phyloP scores from a whole-genome alignment of 2,329 filamentous ascomycete species.

The Aspergillus cejpii region DNA sequence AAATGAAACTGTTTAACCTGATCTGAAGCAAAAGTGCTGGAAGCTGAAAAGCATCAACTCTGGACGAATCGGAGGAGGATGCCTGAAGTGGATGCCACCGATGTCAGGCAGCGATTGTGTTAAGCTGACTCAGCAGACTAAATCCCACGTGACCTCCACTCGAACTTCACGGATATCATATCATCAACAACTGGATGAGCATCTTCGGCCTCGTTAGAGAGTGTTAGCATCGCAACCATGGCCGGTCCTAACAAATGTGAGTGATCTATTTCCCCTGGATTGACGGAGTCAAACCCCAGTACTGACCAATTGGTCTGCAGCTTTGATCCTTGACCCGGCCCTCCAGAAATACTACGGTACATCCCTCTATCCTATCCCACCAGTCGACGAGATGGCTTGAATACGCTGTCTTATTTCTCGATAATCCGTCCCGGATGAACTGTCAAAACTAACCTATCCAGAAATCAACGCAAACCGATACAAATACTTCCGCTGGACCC shows the following conservation, averaged over 20 bases:
- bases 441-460: constrained; percentile 33
- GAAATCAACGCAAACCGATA: constrained; percentile 78
- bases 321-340: constrained; percentile 40
- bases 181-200: not conserved
- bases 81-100: not conserved
- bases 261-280: constrained; percentile 6
- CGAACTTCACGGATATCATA: constrained; percentile 5
- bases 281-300: not conserved
- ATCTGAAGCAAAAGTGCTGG: no score
- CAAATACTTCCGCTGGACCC: constrained; percentile 94
- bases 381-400: not conserved
- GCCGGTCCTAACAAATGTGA: constrained; percentile 47
- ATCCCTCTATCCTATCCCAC: constrained; percentile 16
- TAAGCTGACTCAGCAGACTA: not conserved
- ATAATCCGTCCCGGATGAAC: constrained; percentile 9
- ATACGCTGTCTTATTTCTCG: not conserved
- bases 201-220: not conserved
- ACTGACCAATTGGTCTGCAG: constrained; percentile 47
- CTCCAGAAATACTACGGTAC: constrained; percentile 48
- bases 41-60: no score
- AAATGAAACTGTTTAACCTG: no score
- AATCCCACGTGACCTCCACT: constrained; percentile 2
- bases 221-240: constrained; percentile 36
- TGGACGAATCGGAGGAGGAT: no score
- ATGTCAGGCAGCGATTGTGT: not conserved